Percentiles rank a stretch among this genome's conserved stretches.
Evolutionary conservation across 192 early-diverging fungal species (phyloP).

Genomic region (Linnemannia schmuckeri): DNA sequence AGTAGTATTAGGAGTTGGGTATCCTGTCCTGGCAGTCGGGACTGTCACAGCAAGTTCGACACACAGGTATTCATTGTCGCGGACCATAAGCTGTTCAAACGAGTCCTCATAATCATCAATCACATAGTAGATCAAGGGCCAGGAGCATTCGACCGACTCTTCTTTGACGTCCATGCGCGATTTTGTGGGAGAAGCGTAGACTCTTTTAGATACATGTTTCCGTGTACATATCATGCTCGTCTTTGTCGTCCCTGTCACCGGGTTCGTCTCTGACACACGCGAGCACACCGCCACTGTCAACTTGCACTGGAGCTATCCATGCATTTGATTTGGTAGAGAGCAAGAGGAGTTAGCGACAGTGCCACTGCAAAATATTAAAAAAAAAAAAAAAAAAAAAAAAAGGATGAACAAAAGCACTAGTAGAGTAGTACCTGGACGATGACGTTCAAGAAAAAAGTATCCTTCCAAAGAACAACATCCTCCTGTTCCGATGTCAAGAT

Average conservation of each 20-base stretch:
- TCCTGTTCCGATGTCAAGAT: slow-evolving; percentile 59
- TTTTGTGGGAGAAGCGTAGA: slow-evolving; percentile 92
- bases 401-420: not conserved
- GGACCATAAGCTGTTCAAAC: slow-evolving; percentile 89
- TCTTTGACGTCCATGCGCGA: slow-evolving; percentile 93
- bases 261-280: slow-evolving; percentile 55
- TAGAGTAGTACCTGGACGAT: slow-evolving; percentile 76
- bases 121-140: slow-evolving; percentile 93
- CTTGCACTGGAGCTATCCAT: slow-evolving; percentile 79
- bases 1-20: slow-evolving; percentile 19
- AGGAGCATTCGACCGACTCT: slow-evolving; percentile 90
- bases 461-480: slow-evolving; percentile 88
- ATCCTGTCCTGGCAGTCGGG: slow-evolving; percentile 54
- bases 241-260: slow-evolving; percentile 42
- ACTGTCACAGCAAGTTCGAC: slow-evolving; percentile 88
- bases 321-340: not conserved
- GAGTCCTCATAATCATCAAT: slow-evolving; percentile 93
- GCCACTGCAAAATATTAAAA: not conserved
- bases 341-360: not conserved
- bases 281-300: slow-evolving; percentile 91
- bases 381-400: not conserved
- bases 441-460: slow-evolving; percentile 92
- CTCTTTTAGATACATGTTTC: slow-evolving; percentile 79
- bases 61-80: slow-evolving; percentile 89
- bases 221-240: slow-evolving; percentile 81